A percentile compares a stretch with the other conserved stretches of the same genome.
Evolutionary conservation across 2,329 filamentous ascomycete genomes (phyloP).

Genomic region (Penicillium concentricum): DNA sequence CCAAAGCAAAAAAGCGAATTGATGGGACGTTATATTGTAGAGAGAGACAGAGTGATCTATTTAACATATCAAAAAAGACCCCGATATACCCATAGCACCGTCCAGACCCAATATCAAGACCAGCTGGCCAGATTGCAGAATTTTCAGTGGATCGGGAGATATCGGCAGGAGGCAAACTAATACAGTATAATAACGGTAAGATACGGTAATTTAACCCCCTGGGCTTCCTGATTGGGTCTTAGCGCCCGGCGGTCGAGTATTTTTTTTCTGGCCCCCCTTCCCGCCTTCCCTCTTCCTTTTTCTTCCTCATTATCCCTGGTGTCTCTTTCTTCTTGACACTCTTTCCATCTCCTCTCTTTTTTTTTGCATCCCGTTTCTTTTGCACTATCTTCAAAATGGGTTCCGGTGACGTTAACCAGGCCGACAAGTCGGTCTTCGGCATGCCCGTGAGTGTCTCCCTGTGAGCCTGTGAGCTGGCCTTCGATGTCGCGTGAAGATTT

Average conservation of each 20-base stretch:
- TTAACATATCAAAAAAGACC: background rate
- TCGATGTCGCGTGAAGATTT: background rate
- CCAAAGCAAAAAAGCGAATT: background rate
- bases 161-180: constrained; percentile 29
- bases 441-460: constrained; percentile 45
- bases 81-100: background rate
- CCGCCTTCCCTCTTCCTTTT: constrained; percentile 44
- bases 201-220: constrained; percentile 7
- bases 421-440: constrained; percentile 56
- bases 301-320: constrained; percentile 36
- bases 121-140: constrained; percentile 15
- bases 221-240: constrained; percentile 27
- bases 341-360: constrained; percentile 39
- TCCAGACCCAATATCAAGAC: background rate
- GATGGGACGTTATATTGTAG: background rate
- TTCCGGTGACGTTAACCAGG: constrained; percentile 50
- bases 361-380: constrained; percentile 39
- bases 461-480: background rate
- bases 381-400: constrained; percentile 47
- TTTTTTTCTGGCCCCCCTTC: constrained; percentile 36
- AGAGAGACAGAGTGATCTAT: background rate
- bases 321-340: constrained; percentile 35
- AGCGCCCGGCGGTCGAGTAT: constrained; percentile 37
- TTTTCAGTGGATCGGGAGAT: constrained; percentile 37
- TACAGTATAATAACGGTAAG: constrained; percentile 14